Conservation (phyloP, 495 filamentous ascomycete species). For the Xylaria acuta region DNA sequence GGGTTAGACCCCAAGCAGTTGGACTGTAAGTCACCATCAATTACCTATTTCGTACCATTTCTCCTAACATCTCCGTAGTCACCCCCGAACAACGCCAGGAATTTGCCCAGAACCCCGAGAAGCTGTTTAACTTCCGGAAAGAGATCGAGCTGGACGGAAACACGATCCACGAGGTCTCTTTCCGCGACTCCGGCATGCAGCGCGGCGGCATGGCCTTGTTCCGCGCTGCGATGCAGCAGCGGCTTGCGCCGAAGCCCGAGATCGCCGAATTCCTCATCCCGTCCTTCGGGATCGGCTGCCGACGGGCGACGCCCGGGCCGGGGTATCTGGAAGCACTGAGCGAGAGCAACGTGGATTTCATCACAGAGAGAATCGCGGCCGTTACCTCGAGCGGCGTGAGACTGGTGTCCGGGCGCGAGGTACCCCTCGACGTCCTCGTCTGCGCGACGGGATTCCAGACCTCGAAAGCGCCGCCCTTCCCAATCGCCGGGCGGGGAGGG, state of each 20-base stretch:
- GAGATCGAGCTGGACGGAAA: constrained; percentile 48
- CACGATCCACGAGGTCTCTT: constrained; percentile 46
- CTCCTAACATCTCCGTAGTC: constrained; percentile 32
- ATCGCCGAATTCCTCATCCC: constrained; percentile 54
- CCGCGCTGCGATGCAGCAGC: constrained; percentile 40
- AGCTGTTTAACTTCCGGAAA: constrained; percentile 46
- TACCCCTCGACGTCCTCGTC: constrained; percentile 60
- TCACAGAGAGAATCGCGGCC: constrained; percentile 58
- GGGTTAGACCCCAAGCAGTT: constrained; percentile 45
- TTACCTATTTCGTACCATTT: neutral
- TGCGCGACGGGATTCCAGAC: constrained; percentile 73
- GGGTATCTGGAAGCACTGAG: constrained; percentile 74
- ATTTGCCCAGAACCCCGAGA: constrained; percentile 40
- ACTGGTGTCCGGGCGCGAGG: constrained; percentile 52
- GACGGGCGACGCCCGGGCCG: constrained; percentile 73
- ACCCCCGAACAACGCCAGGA: constrained; percentile 42
- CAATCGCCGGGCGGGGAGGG: constrained; percentile 58
- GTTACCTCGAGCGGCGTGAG: constrained; percentile 60
- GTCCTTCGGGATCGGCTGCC: constrained; percentile 70
- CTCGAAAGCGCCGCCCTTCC: constrained; percentile 65
- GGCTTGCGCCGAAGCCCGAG: constrained; percentile 44
- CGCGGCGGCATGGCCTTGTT: constrained; percentile 32
- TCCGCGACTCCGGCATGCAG: constrained; percentile 44
- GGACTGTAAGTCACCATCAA: constrained; percentile 39
- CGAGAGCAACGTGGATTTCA: constrained; percentile 66